These are phyloP conservation scores for Boletus pseudopeckii DNA, from an alignment of 768 basidiomycete genomes.

Conservation along the genomic window DNA sequence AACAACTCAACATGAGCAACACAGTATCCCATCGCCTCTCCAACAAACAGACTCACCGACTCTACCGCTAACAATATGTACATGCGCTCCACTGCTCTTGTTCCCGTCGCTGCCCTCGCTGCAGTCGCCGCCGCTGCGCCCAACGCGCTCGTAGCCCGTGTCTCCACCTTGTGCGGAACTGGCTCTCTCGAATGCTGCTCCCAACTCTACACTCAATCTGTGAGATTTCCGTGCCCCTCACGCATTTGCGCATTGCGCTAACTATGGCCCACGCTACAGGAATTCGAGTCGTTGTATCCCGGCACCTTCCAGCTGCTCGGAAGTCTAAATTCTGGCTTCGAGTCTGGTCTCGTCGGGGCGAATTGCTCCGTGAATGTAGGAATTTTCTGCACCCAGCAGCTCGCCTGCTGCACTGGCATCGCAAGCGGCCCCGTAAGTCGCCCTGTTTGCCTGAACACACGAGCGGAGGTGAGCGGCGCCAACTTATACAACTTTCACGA, in stretches of 20 bases:
- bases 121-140: slow-evolving; percentile 8
- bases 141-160: not conserved
- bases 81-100: slow-evolving; percentile 1
- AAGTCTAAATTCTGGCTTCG: not conserved
- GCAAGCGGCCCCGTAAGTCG: slow-evolving; percentile 5
- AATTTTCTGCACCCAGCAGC: slow-evolving; percentile 9
- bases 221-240: too few relatives aligned
- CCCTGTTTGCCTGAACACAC: too few relatives aligned
- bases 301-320: not conserved
- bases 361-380: too few relatives aligned
- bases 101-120: slow-evolving; percentile 11
- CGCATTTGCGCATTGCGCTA: too few relatives aligned
- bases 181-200: too few relatives aligned
- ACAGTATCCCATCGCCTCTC: not conserved
- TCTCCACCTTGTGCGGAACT: too few relatives aligned
- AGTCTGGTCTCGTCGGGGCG: too few relatives aligned
- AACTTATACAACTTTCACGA: not conserved
- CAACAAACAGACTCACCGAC: not conserved
- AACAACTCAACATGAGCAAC: not conserved
- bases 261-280: not conserved
- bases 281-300: not conserved
- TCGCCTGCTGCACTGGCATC: slow-evolving; percentile 16
- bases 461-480: not conserved
- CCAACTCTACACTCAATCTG: too few relatives aligned
- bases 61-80: slow-evolving; percentile 3